Conservation (phyloP, 805 yeast genomes). For the Pichia kluyveri region DNA sequence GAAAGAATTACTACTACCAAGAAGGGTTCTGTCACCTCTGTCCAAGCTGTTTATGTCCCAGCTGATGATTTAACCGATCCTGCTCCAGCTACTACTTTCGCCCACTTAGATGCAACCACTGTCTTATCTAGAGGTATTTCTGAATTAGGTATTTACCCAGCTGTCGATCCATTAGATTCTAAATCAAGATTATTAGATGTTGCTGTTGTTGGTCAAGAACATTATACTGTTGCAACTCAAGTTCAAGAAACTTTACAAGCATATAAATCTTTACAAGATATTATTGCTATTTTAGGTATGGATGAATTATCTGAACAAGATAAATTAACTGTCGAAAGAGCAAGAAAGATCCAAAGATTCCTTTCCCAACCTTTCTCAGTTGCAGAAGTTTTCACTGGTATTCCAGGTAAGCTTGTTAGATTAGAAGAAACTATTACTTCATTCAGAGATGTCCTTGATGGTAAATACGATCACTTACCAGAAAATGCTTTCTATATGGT, state of each 20-base stretch:
- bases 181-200: constrained; percentile 97
- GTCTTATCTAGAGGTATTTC: constrained; percentile 99
- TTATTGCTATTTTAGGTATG: constrained; percentile 99
- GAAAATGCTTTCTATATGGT: constrained; percentile 99
- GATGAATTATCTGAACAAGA: constrained; percentile 98
- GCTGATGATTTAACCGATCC: constrained; percentile 99
- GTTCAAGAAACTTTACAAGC: constrained; percentile 99
- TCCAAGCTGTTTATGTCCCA: constrained; percentile 99
- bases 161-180: constrained; percentile 99
- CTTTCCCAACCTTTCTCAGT: constrained; percentile 99
- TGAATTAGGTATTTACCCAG: constrained; percentile 99
- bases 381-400: constrained; percentile 99
- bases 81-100: constrained; percentile 99
- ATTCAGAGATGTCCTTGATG: constrained; percentile 94
- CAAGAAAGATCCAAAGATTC: constrained; percentile 99
- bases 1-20: constrained; percentile 99
- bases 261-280: constrained; percentile 99
- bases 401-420: constrained; percentile 95
- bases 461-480: constrained; percentile 98
- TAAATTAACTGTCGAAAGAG: constrained; percentile 99
- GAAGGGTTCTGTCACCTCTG: constrained; percentile 99
- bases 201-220: constrained; percentile 97
- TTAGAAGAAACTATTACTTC: constrained; percentile 90
- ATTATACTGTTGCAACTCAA: constrained; percentile 86
- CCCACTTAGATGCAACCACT: constrained; percentile 99